Percentiles rank a stretch among this genome's conserved stretches.
Evolutionary conservation across 2,329 filamentous ascomycete species (phyloP).

Genomic region (Coniochaeta hoffmannii): DNA sequence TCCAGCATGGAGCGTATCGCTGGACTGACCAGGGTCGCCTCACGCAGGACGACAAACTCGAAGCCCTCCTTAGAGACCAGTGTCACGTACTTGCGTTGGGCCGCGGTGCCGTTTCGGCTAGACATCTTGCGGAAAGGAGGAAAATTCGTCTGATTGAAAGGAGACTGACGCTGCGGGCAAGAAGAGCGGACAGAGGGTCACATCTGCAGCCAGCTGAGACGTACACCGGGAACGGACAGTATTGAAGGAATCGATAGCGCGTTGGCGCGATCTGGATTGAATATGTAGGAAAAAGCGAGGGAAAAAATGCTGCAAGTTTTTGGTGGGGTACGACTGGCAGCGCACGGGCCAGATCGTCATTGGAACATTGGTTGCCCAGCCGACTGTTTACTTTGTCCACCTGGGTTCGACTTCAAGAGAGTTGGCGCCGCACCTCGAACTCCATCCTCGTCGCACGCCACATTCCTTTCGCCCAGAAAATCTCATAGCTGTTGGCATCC

Average conservation of each 20-base stretch:
- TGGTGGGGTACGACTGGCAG: not conserved
- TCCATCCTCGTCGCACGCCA: not conserved
- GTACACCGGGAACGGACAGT: not conserved
- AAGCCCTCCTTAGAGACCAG: slow-evolving; percentile 69
- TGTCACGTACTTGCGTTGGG: slow-evolving; percentile 57
- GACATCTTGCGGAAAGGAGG: slow-evolving; percentile 13
- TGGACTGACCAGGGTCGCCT: slow-evolving; percentile 61
- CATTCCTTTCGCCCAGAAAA: not conserved
- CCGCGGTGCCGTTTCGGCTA: slow-evolving; percentile 5
- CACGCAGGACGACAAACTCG: slow-evolving; percentile 68
- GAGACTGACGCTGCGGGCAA: slow-evolving; percentile 4
- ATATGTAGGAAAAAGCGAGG: not conserved
- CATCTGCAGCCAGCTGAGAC: not conserved
- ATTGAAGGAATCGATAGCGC: not conserved
- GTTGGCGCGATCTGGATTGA: not conserved
- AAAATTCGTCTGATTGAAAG: not conserved
- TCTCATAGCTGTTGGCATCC: not conserved
- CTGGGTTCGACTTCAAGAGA: not conserved
- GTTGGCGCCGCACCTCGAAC: not conserved
- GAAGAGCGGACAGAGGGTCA: not conserved
- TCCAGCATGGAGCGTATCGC: slow-evolving; percentile 71
- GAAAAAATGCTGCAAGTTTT: not conserved
- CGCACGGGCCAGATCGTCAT: not conserved
- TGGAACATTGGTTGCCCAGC: slow-evolving; percentile 15
- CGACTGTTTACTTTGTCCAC: slow-evolving; percentile 19